Base-by-base conservation (phyloP, 495 filamentous ascomycete species). In the Trichoderma parareesei region DNA sequence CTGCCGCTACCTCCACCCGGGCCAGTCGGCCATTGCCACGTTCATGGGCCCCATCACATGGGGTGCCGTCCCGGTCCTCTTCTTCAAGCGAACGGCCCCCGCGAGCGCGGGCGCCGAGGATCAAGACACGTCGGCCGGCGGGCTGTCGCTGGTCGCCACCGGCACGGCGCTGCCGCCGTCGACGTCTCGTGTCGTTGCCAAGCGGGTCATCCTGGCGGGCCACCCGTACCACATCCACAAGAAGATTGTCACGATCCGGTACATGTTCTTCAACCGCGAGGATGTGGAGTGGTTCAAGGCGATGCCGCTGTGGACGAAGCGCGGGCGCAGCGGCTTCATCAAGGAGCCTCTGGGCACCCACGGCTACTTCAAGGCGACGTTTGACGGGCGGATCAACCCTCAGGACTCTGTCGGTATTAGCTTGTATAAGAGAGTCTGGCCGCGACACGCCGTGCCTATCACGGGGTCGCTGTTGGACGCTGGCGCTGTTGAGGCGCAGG, bases 151-250 rank as follows among this genome's bases (percentile, higher is more conserved):
- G 44, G 84, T 97, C 61, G 94, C 82, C 27, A 94, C 89, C 4
- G 94, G 95, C 61, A 97, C 93, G 2, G 84, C 88, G 38, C 85
- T 96, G 38, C 84, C 91, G 0, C 88, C 92, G 5, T 91, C 90
- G 11, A 88, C 85, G 9, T 77, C 79, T 38, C 88, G 95, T 49
- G 88, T 98, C 18, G 85, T 98, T 63, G 92, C 93, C 66, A 98
- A 98, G 77, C 88, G 94, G 63, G 87, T 94, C 67, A 92, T 98
- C 66, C 82, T 98, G 64, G 96, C 94, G 0, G 94, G 94, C 46
- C 94, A 98, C 73, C 93, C 95, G 0, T 96, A 90, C 79, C 97
- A 98, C 80, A 98, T 98, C 70, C 93, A 98, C 84, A 94, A 93
- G 79, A 91, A 90, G 75, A 78, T 98, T 35, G 95, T 98, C 64